Evolutionary conservation across 1,139 yeast species (phyloP).

Genomic region (Saccharomyces hybrid): DNA sequence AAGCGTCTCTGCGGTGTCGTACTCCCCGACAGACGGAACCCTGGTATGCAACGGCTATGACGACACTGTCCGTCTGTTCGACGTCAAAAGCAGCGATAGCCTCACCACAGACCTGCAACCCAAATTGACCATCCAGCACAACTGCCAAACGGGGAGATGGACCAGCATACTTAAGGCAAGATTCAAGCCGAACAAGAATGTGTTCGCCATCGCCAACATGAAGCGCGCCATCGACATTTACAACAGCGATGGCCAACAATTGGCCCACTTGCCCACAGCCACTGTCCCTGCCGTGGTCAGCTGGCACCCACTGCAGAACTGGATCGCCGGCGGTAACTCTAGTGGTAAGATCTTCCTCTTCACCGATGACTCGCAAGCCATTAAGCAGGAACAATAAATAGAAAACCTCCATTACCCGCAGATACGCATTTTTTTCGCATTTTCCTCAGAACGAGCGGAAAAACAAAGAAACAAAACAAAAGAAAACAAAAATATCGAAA

Average conservation of each 20-base stretch:
- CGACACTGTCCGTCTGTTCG: conserved; percentile 62
- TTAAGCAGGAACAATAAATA: not conserved
- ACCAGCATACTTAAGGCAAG: conserved; percentile 80
- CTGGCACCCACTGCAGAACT: conserved; percentile 78
- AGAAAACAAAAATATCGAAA: not conserved
- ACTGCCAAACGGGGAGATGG: conserved; percentile 96
- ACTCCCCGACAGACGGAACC: conserved; percentile 62
- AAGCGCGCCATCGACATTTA: conserved; percentile 77
- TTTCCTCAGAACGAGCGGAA: not conserved
- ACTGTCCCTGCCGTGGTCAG: conserved; percentile 80
- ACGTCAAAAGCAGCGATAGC: conserved; percentile 28
- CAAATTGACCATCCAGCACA: conserved; percentile 62
- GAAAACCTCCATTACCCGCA: not conserved
- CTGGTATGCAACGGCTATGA: conserved; percentile 92
- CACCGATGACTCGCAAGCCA: conserved; percentile 14
- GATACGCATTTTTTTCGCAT: not conserved
- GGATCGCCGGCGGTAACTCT: conserved; percentile 92
- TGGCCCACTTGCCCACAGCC: conserved; percentile 75
- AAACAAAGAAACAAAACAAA: not conserved
- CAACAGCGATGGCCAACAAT: conserved; percentile 62
- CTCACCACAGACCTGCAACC: conserved; percentile 40
- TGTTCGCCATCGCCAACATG: conserved; percentile 91
- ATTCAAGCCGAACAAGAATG: conserved; percentile 74
- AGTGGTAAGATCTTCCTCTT: conserved; percentile 78
- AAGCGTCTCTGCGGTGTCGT: conserved; percentile 79